Percentiles rank a stretch among this genome's conserved stretches.
Conservation (phyloP, 169 alveolate species). For the Cryptosporidium ryanae region DNA sequence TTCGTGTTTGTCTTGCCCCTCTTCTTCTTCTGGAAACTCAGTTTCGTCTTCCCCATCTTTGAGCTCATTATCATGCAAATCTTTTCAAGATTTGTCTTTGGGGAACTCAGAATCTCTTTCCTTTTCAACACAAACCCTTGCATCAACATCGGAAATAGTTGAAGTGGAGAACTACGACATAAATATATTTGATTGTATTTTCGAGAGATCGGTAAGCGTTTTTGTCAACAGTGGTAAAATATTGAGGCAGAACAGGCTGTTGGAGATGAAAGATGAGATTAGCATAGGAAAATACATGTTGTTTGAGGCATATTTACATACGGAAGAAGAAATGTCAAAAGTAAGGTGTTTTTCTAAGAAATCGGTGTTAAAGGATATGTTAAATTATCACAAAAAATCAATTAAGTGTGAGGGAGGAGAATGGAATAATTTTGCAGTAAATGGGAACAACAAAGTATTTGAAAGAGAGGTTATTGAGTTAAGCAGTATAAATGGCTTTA, state of each 20-base stretch:
- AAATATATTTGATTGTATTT: too few species aligned
- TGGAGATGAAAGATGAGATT: not conserved
- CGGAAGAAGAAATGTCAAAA: slow-evolving; percentile 7
- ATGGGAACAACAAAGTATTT: slow-evolving; percentile 36
- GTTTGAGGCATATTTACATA: slow-evolving; percentile 60
- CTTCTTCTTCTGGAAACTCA: too few species aligned
- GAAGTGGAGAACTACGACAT: too few species aligned
- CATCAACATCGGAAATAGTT: too few species aligned
- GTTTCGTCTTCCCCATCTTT: too few species aligned
- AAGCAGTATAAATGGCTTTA: not conserved
- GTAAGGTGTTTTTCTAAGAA: not conserved
- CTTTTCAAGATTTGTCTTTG: too few species aligned
- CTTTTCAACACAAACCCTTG: too few species aligned
- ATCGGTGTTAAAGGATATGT: not conserved
- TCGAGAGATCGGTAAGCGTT: not conserved
- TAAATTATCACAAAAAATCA: too few species aligned
- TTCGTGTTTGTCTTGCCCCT: too few species aligned
- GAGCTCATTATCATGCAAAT: too few species aligned
- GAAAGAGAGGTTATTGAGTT: slow-evolving; percentile 4
- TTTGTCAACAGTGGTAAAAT: not conserved
- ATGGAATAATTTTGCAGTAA: slow-evolving; percentile 8
- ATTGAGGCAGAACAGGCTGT: not conserved
- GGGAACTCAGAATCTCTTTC: too few species aligned
- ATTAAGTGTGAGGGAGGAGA: not conserved
- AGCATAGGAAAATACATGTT: not conserved